A percentile compares a stretch with the other conserved stretches of the same genome.
phyloP scores from a whole-genome alignment of 73 alveolate genomes.

The Stentor roeselii region DNA sequence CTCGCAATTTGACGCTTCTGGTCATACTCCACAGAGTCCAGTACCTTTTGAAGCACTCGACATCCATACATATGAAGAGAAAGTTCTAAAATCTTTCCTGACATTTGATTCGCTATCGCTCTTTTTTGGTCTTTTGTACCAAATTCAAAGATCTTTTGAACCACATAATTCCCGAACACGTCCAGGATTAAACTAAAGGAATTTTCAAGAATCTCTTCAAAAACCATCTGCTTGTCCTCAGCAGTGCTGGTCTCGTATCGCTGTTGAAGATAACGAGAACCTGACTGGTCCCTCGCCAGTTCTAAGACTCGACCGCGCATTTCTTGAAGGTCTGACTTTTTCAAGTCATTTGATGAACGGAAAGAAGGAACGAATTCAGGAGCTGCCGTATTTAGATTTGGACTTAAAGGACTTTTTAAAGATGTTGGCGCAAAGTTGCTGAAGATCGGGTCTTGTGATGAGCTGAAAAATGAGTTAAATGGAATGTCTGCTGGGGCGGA shows the following conservation, averaged over 20 bases:
- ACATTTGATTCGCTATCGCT: conserved; percentile 62
- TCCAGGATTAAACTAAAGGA: conserved; percentile 70
- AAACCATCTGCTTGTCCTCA: conserved; percentile 84
- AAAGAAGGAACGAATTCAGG: conserved; percentile 3
- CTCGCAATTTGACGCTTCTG: conserved; percentile 47
- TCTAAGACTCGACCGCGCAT: conserved; percentile 67
- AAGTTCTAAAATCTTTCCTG: conserved; percentile 73
- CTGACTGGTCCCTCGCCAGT: conserved; percentile 65
- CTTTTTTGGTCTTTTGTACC: conserved; percentile 66
- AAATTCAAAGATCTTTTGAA: conserved; percentile 71
- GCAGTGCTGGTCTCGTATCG: conserved; percentile 72
- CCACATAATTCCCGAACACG: conserved; percentile 91
- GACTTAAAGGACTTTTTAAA: background rate
- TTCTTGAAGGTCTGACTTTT: conserved; percentile 49
- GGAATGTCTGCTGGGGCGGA: conserved; percentile 29
- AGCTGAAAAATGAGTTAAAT: background rate
- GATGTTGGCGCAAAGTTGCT: background rate
- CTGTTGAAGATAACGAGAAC: conserved; percentile 85
- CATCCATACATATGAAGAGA: conserved; percentile 89
- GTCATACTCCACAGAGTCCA: conserved; percentile 57
- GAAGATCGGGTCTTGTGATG: background rate
- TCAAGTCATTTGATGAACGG: background rate
- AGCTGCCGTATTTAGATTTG: conserved; percentile 8
- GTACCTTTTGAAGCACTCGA: conserved; percentile 85
- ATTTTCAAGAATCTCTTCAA: conserved; percentile 65